A percentile compares a stretch with the other conserved stretches of the same genome.
These are phyloP conservation scores for Delitschia confertaspora DNA, from an alignment of 495 filamentous ascomycete genomes.

Conservation along the genomic window DNA sequence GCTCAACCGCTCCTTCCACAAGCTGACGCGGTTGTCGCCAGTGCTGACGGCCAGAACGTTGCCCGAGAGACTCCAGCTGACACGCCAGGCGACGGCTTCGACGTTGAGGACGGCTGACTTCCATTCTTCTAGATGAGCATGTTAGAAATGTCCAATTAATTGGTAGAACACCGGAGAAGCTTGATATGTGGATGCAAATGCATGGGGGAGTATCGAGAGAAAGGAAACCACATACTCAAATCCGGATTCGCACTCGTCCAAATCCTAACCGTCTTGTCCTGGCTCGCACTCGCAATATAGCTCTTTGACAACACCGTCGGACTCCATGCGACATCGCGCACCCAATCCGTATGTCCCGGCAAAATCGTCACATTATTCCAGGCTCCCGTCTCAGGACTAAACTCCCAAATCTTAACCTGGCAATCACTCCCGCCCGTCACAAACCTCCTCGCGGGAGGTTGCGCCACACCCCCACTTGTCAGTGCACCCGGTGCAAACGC, in stretches of 20 bases:
- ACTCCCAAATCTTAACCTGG: conserved; percentile 82
- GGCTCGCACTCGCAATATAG: conserved; percentile 90
- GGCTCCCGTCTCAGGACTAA: conserved; percentile 40
- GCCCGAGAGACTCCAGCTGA: conserved; percentile 95
- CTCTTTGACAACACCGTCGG: conserved; percentile 87
- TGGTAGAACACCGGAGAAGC: neutral
- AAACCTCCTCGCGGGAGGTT: conserved; percentile 59
- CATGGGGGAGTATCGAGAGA: neutral
- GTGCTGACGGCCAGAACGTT: conserved; percentile 91
- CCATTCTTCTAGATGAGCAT: conserved; percentile 63
- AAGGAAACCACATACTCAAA: conserved; percentile 16
- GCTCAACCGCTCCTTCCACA: conserved; percentile 78
- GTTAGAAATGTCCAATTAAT: too few relatives aligned
- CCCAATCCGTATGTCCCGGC: conserved; percentile 87
- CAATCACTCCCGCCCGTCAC: conserved; percentile 94
- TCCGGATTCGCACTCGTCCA: conserved; percentile 60
- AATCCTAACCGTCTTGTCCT: conserved; percentile 94
- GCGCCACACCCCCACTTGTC: conserved; percentile 55
- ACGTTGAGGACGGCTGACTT: conserved; percentile 73
- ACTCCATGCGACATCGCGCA: conserved; percentile 94
- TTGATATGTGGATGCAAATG: too few relatives aligned
- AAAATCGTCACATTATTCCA: conserved; percentile 49
- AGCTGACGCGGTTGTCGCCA: conserved; percentile 90
- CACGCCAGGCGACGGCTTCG: conserved; percentile 84
- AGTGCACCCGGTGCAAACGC: conserved; percentile 69